These are phyloP conservation scores for Solanum dulcamara DNA, from an alignment of 257 asterid genomes.

Conservation along the genomic window DNA sequence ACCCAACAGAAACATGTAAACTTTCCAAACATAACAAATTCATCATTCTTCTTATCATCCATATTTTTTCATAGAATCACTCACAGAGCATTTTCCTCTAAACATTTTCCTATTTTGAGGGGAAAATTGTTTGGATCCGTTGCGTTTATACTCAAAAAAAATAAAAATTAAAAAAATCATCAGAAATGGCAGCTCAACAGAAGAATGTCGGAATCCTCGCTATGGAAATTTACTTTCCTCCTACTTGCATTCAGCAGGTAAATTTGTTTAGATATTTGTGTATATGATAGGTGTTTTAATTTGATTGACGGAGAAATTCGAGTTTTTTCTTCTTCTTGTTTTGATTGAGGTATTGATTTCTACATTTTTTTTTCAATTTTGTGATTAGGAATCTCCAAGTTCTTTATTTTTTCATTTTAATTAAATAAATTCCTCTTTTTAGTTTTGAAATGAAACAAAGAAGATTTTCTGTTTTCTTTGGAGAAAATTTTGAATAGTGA, in stretches of 20 bases:
- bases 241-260: slow-evolving; percentile 94
- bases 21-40: background rate
- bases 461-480: background rate
- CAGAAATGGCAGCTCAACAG: slow-evolving; percentile 29
- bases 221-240: slow-evolving; percentile 91
- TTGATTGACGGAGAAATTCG: background rate
- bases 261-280: background rate
- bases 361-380: background rate
- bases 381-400: background rate
- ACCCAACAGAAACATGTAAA: background rate
- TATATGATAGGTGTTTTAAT: background rate
- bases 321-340: background rate
- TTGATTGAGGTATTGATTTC: background rate
- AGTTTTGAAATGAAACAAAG: background rate
- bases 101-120: background rate
- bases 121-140: background rate
- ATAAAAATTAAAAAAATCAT: background rate
- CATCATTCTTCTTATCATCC: background rate
- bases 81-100: background rate
- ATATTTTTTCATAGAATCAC: background rate
- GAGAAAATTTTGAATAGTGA: background rate
- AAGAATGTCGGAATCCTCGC: slow-evolving; percentile 97
- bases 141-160: background rate
- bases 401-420: background rate
- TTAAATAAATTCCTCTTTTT: background rate